Evolutionary conservation across 139 green algal species (phyloP).

Genomic region (Tetradesmus lagerheimii): DNA sequence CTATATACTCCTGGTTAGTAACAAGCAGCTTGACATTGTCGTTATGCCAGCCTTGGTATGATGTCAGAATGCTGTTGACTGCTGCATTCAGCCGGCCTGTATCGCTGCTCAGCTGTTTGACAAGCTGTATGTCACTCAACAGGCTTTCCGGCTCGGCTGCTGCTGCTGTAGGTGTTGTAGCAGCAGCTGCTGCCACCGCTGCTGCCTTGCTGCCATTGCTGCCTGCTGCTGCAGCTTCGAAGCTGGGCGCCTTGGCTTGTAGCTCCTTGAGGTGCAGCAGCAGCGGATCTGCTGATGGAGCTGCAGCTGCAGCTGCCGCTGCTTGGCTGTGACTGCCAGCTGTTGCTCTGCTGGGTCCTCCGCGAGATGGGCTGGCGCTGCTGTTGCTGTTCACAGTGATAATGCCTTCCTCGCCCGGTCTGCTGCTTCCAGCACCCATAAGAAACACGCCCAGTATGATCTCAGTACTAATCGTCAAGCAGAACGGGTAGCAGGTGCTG

Average conservation of each 20-base stretch:
- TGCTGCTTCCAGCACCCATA: conserved; percentile 12
- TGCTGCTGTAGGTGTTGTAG: not conserved
- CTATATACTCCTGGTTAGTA: conserved; percentile 39
- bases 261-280: conserved; percentile 8
- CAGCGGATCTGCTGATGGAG: not conserved
- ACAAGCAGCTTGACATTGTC: not conserved
- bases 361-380: not conserved
- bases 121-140: not conserved
- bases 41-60: conserved; percentile 22
- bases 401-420: not conserved
- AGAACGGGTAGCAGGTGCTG: not conserved
- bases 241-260: not conserved
- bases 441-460: not conserved
- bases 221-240: not conserved
- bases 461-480: not conserved
- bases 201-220: not conserved
- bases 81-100: not conserved
- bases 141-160: not conserved
- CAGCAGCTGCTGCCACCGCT: not conserved
- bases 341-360: not conserved
- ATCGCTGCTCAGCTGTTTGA: not conserved
- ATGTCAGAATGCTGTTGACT: not conserved
- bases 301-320: not conserved
- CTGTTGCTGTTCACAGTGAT: not conserved
- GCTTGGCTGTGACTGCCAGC: not conserved